Evolutionary conservation across 805 yeast species (phyloP), one percentile per base, ranked within the genome.

Genomic region (Yarrowia yakushimensis): DNA sequence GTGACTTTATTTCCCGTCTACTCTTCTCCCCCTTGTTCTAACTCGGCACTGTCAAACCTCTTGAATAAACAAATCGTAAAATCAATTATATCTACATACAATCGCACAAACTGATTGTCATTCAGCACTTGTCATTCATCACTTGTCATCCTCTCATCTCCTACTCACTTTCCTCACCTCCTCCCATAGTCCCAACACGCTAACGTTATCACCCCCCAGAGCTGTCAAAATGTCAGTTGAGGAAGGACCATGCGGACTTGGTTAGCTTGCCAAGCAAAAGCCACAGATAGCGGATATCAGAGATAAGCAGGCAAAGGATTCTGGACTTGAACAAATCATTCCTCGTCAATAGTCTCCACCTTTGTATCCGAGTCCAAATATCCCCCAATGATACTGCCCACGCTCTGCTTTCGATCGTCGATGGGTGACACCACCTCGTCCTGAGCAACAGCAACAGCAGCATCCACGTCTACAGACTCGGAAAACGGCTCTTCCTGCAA

Each of bases 321-420:
- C n/a, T n/a, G n/a, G n/a, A n/a, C n/a, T n/a, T n/a, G n/a, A n/a
- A n/a, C n/a, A n/a, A n/a, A n/a, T 36, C 22, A 18, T 17, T 45
- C 23, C 50, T 45, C 50, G 17, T 27, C 25, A 28, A 45, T 45
- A 28, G 50, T 45, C 17, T 45, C 50, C 50, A 17, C 34, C 13
- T 45, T 13, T 15, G 12, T 15, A 12, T 18, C 36, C 22, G n/a
- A 7, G 8, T 46, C 37, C 18, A 45, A 20, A 13, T 45, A 45
- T 5, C 54, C 54, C 2, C 54, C 54, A 20, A 46, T 46, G 9
- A 46, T 45, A 30, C 52, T 45, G 9, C 52, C 52, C 10, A 45
- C 52, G 1, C 36, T 28, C 52, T 45, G 52, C 36, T 45, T 45
- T 11, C 52, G 23, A 17, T 43, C 48, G 10, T 43, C 48, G 10